A percentile compares a stretch with the other conserved stretches of the same genome.
Conservation (phyloP, 192 early-diverging fungal species). For the Podila epicladia region DNA sequence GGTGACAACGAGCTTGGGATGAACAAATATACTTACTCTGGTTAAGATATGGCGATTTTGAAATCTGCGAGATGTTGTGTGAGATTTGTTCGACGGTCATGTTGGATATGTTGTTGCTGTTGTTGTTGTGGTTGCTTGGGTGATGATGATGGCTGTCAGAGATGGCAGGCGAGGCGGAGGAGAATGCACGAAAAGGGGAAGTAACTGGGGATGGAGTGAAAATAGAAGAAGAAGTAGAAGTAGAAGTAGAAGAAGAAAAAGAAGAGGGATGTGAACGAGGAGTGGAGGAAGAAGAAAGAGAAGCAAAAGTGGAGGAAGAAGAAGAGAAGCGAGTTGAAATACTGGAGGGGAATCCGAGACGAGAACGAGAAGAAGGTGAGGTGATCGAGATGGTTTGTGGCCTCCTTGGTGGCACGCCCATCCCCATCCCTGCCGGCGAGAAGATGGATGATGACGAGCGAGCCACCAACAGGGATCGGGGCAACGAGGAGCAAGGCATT, state of each 20-base stretch:
- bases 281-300: slow-evolving; percentile 4
- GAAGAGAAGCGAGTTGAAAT: slow-evolving; percentile 8
- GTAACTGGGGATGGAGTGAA: not conserved
- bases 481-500: slow-evolving; percentile 26
- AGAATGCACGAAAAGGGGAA: slow-evolving; percentile 6
- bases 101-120: slow-evolving; percentile 29
- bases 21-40: slow-evolving; percentile 31
- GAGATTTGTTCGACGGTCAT: slow-evolving; percentile 44
- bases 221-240: not conserved
- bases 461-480: slow-evolving; percentile 29
- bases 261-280: not conserved
- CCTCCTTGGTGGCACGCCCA: not conserved
- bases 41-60: slow-evolving; percentile 46
- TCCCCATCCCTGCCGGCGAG: not conserved
- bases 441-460: slow-evolving; percentile 5
- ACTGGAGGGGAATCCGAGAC: slow-evolving; percentile 3
- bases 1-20: not conserved
- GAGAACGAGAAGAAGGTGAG: not conserved
- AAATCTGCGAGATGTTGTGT: slow-evolving; percentile 35
- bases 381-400: not conserved
- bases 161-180: slow-evolving; percentile 20
- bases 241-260: not conserved
- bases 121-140: slow-evolving; percentile 6
- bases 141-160: slow-evolving; percentile 1
- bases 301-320: not conserved